A percentile compares a stretch with the other conserved stretches of the same genome.
These are phyloP conservation scores for Lipomyces yamanashiensis DNA, from an alignment of 805 yeast species.

Conservation along the genomic window DNA sequence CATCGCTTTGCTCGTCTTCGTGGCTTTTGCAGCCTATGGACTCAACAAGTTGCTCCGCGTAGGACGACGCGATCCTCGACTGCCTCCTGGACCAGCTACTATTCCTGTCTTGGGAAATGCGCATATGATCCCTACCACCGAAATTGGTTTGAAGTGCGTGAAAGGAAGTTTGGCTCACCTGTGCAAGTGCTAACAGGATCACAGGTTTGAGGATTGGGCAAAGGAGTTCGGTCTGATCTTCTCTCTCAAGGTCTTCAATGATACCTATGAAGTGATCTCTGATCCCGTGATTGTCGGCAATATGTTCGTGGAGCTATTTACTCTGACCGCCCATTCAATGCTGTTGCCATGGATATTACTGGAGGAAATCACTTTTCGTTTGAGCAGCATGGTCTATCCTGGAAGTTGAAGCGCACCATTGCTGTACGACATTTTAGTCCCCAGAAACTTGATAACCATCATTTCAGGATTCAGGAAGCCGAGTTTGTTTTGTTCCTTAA, in stretches of 20 bases:
- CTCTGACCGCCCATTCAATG: background rate
- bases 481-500: background rate
- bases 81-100: background rate
- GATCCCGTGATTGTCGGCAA: background rate
- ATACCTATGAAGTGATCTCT: background rate
- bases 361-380: background rate
- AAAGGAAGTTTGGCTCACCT: background rate
- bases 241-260: background rate
- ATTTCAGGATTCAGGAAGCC: background rate
- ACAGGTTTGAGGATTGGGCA: background rate
- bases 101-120: background rate
- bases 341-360: background rate
- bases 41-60: background rate
- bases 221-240: background rate
- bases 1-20: background rate
- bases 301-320: background rate
- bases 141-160: background rate
- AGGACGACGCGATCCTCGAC: background rate
- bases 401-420: background rate
- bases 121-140: background rate
- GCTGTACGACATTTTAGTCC: background rate
- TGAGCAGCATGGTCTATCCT: background rate
- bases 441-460: background rate
- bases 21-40: background rate
- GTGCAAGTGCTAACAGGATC: background rate